Base-by-base conservation (phyloP, 2,329 filamentous ascomycete genomes). In the Tolypocladium nubicola region DNA sequence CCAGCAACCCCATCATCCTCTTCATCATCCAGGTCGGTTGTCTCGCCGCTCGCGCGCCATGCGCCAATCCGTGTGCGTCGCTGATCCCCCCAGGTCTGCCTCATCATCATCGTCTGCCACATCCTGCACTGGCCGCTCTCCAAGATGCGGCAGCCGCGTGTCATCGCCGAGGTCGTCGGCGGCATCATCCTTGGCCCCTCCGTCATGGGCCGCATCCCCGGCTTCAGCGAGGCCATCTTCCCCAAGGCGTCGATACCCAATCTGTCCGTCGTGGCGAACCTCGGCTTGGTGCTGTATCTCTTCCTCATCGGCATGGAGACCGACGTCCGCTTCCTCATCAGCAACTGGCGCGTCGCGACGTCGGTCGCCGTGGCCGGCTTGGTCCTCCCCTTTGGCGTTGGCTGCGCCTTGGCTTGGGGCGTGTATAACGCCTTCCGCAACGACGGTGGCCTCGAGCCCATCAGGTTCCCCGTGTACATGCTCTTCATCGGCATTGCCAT, bases 401-500 rank as follows among this genome's bases (percentile, higher is more conserved):
- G 91, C 58, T 87, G 82, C 65, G 91, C 82, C 8, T 87, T 96
- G 60, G 87, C 91, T 2, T 91, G 85, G 71, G 91, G 91, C 1
- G 71, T 96, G 14, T 95, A 90, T 66, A 73, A 91, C 58, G 72
- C 91, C 58, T 96, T 95, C 65, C 76, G 76, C 26, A 41, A 67
- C 13, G 76, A 79, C 39, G 61, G 66, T 4, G 70, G 71, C 45
- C 65, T 73, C 26, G 62, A 71, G 19, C 66, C 71, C 40, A 76
- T 82, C 58, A 66, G 70, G 23, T 83, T 83, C 59, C 77, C 76
- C 53, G 74, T 79, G 13, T 83, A 90, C 53, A 77, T 77, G 60
- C 72, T 81, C 35, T 97, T 97, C 68, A 89, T 97, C 62, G 93
- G 92, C 71, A 92, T 96, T 56, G 93, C 93, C 0, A 86, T 97